These are phyloP conservation scores for Mrakia gelida DNA, from an alignment of 768 basidiomycete species.

Conservation along the genomic window DNA sequence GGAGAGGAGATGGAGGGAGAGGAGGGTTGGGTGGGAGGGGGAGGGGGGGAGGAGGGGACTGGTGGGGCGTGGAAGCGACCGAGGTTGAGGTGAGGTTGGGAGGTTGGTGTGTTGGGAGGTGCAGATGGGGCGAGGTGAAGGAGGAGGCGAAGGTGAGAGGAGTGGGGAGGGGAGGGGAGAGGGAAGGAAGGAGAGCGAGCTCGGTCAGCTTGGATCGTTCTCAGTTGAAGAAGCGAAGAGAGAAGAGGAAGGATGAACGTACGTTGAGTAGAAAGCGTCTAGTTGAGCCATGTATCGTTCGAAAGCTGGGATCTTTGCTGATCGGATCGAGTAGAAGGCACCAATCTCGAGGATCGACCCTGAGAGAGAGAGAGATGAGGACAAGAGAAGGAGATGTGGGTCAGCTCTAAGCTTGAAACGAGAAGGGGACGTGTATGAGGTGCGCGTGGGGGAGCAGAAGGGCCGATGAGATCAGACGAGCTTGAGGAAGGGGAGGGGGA, in stretches of 20 bases:
- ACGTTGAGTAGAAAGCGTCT: constrained; percentile 70
- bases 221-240: neutral
- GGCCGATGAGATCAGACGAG: no score
- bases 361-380: constrained; percentile 44
- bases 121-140: constrained; percentile 27
- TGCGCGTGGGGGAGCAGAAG: no score
- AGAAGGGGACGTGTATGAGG: neutral
- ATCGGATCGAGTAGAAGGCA: constrained; percentile 85
- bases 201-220: constrained; percentile 13
- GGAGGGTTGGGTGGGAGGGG: constrained; percentile 77
- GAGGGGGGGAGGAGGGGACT: constrained; percentile 75
- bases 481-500: no score
- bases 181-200: neutral
- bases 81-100: neutral
- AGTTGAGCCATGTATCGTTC: constrained; percentile 92
- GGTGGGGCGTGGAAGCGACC: neutral
- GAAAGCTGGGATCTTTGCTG: constrained; percentile 83
- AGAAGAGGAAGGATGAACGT: constrained; percentile 54
- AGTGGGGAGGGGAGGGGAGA: constrained; percentile 35
- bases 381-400: constrained; percentile 14
- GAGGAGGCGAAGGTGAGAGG: constrained; percentile 34
- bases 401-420: neutral
- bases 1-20: constrained; percentile 89
- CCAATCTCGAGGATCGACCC: constrained; percentile 95
- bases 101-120: neutral